A percentile compares a stretch with the other conserved stretches of the same genome.
Evolutionary conservation across 192 early-diverging fungal species (phyloP).

Genomic region (Mortierella antarctica): DNA sequence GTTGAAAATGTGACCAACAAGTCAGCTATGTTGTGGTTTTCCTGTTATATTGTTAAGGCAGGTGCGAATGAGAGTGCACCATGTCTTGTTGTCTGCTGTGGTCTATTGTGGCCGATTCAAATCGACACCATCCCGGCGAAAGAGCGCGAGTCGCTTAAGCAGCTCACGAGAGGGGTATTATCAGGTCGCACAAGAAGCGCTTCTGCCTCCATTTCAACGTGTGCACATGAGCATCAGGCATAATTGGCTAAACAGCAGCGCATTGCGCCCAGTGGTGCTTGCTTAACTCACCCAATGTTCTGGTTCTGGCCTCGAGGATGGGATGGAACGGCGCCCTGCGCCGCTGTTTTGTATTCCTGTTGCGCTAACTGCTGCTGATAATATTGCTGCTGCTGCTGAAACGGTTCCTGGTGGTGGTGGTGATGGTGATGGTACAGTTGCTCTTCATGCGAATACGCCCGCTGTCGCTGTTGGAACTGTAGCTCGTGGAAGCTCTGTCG

Average conservation of each 20-base stretch:
- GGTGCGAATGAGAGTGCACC: too few relatives aligned
- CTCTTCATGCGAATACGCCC: slow-evolving; percentile 15
- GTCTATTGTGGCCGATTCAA: neutral
- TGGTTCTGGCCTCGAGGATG: slow-evolving; percentile 35
- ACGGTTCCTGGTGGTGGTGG: slow-evolving; percentile 8
- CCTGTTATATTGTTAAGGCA: neutral
- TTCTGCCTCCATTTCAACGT: slow-evolving; percentile 9
- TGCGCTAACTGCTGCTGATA: slow-evolving; percentile 12
- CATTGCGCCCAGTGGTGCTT: neutral
- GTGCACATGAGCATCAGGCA: neutral
- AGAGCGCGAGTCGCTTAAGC: neutral
- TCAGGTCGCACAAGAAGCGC: neutral
- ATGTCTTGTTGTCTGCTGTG: too few relatives aligned
- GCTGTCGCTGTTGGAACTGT: slow-evolving; percentile 27
- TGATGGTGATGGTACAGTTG: neutral
- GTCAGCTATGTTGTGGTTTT: neutral
- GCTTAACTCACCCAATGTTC: slow-evolving; percentile 31
- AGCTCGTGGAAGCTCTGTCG: slow-evolving; percentile 29
- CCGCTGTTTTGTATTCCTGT: slow-evolving; percentile 14
- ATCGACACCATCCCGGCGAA: neutral
- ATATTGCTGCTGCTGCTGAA: slow-evolving; percentile 25
- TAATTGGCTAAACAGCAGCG: neutral
- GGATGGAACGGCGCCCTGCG: slow-evolving; percentile 16
- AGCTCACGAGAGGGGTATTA: slow-evolving; percentile 6
- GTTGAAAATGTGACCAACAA: neutral